phyloP scores from a whole-genome alignment of 768 basidiomycete genomes.

The Tylopilus plumbeoviolaceoides region DNA sequence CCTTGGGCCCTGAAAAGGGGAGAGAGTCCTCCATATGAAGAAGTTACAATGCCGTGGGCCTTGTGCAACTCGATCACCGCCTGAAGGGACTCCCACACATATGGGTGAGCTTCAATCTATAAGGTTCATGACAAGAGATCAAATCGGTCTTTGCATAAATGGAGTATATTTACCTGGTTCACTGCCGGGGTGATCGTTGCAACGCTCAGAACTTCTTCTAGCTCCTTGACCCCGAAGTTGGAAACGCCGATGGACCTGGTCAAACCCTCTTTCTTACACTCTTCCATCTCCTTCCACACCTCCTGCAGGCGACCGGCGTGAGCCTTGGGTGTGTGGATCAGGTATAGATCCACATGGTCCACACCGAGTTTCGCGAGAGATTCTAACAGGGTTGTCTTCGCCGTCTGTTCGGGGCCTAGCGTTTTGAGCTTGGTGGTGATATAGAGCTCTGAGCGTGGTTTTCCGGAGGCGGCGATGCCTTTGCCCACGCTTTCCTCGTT shows the following conservation, averaged over 20 bases:
- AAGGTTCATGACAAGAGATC: background rate
- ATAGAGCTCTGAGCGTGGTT: background rate
- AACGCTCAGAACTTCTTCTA: slow-evolving; percentile 1
- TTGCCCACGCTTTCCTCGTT: slow-evolving; percentile 2
- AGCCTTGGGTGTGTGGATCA: background rate
- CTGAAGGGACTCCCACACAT: slow-evolving; percentile 5
- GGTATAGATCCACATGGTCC: background rate
- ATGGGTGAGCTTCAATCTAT: background rate
- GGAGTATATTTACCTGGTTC: background rate
- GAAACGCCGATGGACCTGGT: slow-evolving; percentile 3
- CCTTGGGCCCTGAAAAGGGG: background rate
- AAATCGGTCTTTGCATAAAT: background rate
- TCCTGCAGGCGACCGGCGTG: background rate
- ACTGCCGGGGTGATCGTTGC: background rate
- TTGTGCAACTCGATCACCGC: background rate
- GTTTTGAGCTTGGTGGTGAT: background rate
- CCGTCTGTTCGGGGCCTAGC: background rate
- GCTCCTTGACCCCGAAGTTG: background rate
- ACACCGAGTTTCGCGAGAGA: background rate
- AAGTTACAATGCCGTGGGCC: background rate
- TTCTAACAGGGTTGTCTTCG: background rate
- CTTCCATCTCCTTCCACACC: slow-evolving; percentile 2
- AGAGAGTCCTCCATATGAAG: slow-evolving; percentile 2
- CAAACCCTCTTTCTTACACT: slow-evolving; percentile 1
- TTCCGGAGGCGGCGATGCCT: background rate